Percentiles rank a stretch among this genome's conserved stretches.
phyloP scores from a whole-genome alignment of 1,284 basidiomycete species.

The Xerocomus minutiporus region DNA sequence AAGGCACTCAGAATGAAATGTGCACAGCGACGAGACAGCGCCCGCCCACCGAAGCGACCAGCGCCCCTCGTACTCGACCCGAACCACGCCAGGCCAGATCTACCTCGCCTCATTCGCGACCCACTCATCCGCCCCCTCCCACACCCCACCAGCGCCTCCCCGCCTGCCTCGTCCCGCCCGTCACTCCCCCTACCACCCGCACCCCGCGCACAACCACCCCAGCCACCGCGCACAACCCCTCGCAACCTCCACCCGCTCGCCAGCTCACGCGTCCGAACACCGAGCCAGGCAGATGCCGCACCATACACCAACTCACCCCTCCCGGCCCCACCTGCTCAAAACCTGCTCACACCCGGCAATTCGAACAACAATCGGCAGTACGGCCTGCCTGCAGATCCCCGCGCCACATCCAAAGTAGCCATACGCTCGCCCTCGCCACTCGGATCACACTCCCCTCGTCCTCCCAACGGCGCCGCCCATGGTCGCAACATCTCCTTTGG shows the following conservation, averaged over 20 bases:
- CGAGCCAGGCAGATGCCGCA: slow-evolving; percentile 50
- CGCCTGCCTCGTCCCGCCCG: slow-evolving; percentile 36
- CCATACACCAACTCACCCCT: slow-evolving; percentile 51
- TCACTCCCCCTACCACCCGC: slow-evolving; percentile 64
- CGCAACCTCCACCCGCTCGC: slow-evolving; percentile 17
- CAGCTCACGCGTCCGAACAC: slow-evolving; percentile 46
- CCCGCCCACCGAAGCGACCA: slow-evolving; percentile 39
- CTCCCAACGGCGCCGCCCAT: slow-evolving; percentile 35
- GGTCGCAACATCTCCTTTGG: slow-evolving; percentile 49
- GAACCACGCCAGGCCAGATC: slow-evolving; percentile 46
- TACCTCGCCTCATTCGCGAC: slow-evolving; percentile 66
- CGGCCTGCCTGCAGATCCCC: slow-evolving; percentile 57
- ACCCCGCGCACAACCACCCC: slow-evolving; percentile 59
- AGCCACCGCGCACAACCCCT: slow-evolving; percentile 38
- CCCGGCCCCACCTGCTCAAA: slow-evolving; percentile 49
- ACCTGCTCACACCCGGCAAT: slow-evolving; percentile 43
- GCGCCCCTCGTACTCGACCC: slow-evolving; percentile 61
- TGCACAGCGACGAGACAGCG: no score
- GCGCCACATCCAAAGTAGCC: slow-evolving; percentile 45
- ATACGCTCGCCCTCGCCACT: slow-evolving; percentile 58
- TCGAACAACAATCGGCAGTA: slow-evolving; percentile 45
- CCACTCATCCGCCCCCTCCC: slow-evolving; percentile 45
- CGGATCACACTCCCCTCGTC: slow-evolving; percentile 35
- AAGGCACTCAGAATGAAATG: slow-evolving; percentile 62
- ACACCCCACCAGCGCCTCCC: slow-evolving; percentile 31